Evolutionary conservation across 2,329 filamentous ascomycete species (phyloP).

Genomic region (Neurospora crassa): DNA sequence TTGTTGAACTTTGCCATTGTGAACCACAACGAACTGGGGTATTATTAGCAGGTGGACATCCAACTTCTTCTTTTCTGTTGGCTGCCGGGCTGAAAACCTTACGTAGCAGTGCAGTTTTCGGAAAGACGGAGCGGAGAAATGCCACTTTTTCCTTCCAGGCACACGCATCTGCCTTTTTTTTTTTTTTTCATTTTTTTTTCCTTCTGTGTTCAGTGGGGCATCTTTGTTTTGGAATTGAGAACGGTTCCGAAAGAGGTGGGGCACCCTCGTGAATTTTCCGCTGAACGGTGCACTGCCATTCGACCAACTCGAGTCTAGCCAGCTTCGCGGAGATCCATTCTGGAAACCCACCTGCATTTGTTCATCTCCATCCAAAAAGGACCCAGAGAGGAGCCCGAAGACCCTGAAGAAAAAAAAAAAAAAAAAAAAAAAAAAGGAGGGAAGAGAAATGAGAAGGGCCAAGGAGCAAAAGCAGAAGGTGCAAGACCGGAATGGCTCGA

Average conservation of each 20-base stretch:
- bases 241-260: neutral
- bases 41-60: neutral
- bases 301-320: neutral
- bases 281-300: neutral
- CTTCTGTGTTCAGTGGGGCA: neutral
- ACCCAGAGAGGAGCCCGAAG: neutral
- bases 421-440: neutral
- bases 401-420: neutral
- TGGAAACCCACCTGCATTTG: neutral
- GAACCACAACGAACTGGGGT: neutral
- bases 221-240: neutral
- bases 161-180: neutral
- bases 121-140: neutral
- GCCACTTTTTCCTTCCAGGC: neutral
- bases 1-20: neutral
- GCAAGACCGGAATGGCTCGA: neutral
- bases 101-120: neutral
- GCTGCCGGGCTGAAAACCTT: neutral
- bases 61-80: neutral
- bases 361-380: neutral
- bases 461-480: neutral
- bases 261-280: neutral
- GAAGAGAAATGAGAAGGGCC: neutral
- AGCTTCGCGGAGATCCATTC: neutral
- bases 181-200: neutral